Percentiles rank a stretch among this genome's conserved stretches.
phyloP scores from a whole-genome alignment of 345 rosid species.

The Boechera stricta region DNA sequence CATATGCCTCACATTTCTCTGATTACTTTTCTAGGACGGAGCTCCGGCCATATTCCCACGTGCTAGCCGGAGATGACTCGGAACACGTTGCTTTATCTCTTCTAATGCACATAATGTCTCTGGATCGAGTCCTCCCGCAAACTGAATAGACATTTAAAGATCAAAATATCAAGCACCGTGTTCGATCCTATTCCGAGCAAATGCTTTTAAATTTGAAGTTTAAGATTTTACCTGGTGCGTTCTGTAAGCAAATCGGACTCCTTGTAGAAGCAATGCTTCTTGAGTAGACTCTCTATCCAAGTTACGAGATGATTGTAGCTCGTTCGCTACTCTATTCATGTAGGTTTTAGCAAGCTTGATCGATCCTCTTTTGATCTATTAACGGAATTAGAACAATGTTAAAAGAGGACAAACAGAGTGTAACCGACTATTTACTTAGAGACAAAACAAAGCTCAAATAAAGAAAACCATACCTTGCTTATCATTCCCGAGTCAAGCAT shows the following conservation, averaged over 20 bases:
- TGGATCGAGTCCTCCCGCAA: slow-evolving; percentile 88
- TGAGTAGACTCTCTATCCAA: slow-evolving; percentile 68
- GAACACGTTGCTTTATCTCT: slow-evolving; percentile 76
- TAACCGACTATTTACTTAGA: background rate
- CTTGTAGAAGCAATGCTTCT: slow-evolving; percentile 82
- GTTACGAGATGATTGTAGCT: slow-evolving; percentile 62
- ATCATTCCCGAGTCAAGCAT: slow-evolving; percentile 85
- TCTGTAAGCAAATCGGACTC: slow-evolving; percentile 77
- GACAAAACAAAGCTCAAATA: background rate
- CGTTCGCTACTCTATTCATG: slow-evolving; percentile 77
- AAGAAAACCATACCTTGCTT: slow-evolving; percentile 51
- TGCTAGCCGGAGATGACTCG: slow-evolving; percentile 56
- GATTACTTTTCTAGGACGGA: slow-evolving; percentile 45
- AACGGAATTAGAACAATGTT: slow-evolving; percentile 26
- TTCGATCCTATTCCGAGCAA: background rate
- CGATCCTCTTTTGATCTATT: slow-evolving; percentile 75
- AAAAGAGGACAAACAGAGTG: background rate
- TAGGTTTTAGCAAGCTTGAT: slow-evolving; percentile 76
- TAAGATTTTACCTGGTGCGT: slow-evolving; percentile 71
- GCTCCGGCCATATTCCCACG: slow-evolving; percentile 59
- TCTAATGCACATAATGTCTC: slow-evolving; percentile 83
- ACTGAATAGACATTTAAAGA: slow-evolving; percentile 49
- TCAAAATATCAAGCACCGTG: background rate
- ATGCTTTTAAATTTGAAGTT: background rate
- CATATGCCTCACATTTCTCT: slow-evolving; percentile 17